These are phyloP conservation scores for Pistacia atlantica DNA, from an alignment of 345 rosid species.

Conservation along the genomic window DNA sequence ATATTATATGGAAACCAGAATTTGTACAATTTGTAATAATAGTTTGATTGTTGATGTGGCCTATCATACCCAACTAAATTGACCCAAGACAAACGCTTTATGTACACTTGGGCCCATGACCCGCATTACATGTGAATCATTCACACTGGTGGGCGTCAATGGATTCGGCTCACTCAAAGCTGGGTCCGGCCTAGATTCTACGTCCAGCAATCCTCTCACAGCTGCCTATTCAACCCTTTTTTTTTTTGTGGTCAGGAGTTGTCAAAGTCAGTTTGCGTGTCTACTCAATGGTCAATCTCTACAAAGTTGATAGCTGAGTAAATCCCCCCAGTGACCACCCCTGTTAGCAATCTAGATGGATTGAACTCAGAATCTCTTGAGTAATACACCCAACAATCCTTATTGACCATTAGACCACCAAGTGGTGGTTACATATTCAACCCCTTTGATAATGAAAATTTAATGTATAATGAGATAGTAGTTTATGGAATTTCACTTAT, in stretches of 20 bases:
- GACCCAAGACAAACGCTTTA: slow-evolving; percentile 20
- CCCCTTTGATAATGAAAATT: no score
- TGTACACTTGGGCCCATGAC: slow-evolving; percentile 19
- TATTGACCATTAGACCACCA: no score
- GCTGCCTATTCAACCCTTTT: background rate
- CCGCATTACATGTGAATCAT: slow-evolving; percentile 30
- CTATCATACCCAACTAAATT: slow-evolving; percentile 14
- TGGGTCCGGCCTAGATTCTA: slow-evolving; percentile 24
- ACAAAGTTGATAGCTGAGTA: no score
- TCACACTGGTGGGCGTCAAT: slow-evolving; percentile 19
- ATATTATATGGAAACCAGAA: background rate
- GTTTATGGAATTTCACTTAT: no score
- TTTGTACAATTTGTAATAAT: background rate
- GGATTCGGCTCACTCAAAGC: slow-evolving; percentile 16
- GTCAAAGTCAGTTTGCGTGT: no score
- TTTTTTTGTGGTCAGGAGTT: no score
- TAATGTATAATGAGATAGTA: no score
- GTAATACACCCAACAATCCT: no score
- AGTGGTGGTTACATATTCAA: background rate
- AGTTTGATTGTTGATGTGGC: slow-evolving; percentile 3
- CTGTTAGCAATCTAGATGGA: no score
- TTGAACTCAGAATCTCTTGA: no score
- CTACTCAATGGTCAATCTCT: no score
- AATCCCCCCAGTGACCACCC: no score
- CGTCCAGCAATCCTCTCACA: background rate